Evolutionary conservation across 495 filamentous ascomycete genomes (phyloP).

Genomic region (Penicillium paradoxum): DNA sequence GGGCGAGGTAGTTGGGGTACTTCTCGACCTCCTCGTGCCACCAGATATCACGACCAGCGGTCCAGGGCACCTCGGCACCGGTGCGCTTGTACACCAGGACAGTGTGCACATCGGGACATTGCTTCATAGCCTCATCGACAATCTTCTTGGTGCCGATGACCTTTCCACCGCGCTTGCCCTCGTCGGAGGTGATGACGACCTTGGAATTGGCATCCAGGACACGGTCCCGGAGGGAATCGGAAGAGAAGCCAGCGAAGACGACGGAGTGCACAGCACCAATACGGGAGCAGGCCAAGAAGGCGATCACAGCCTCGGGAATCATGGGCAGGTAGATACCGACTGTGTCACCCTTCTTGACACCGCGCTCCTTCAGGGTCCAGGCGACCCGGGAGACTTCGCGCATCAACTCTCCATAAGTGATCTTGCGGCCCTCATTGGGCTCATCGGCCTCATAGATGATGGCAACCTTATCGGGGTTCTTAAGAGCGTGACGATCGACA

Average conservation of each 20-base stretch:
- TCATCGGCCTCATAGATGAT: slow-evolving; percentile 99
- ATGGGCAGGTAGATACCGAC: slow-evolving; percentile 98
- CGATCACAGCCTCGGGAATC: slow-evolving; percentile 92
- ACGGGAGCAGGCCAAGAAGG: slow-evolving; percentile 84
- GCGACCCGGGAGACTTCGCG: slow-evolving; percentile 85
- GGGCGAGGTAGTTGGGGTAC: slow-evolving; percentile 84
- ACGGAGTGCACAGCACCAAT: slow-evolving; percentile 98
- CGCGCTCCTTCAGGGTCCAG: slow-evolving; percentile 84
- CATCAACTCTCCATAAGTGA: slow-evolving; percentile 92
- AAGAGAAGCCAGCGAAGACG: slow-evolving; percentile 97
- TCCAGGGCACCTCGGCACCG: slow-evolving; percentile 88
- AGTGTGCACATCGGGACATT: slow-evolving; percentile 85
- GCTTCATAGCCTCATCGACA: slow-evolving; percentile 95
- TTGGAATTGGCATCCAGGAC: slow-evolving; percentile 85
- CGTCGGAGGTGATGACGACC: slow-evolving; percentile 93
- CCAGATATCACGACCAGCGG: slow-evolving; percentile 84
- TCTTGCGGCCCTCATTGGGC: slow-evolving; percentile 74
- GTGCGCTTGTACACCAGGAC: slow-evolving; percentile 94
- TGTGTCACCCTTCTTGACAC: slow-evolving; percentile 95
- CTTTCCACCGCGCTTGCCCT: slow-evolving; percentile 97
- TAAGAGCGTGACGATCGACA: slow-evolving; percentile 91
- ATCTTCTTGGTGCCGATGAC: slow-evolving; percentile 98
- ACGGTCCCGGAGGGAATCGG: slow-evolving; percentile 93
- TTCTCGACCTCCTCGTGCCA: slow-evolving; percentile 98
- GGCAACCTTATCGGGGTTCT: slow-evolving; percentile 84